Evolutionary conservation across 2,329 filamentous ascomycete genomes (phyloP).

Genomic region (Apiospora kogelbergensis): DNA sequence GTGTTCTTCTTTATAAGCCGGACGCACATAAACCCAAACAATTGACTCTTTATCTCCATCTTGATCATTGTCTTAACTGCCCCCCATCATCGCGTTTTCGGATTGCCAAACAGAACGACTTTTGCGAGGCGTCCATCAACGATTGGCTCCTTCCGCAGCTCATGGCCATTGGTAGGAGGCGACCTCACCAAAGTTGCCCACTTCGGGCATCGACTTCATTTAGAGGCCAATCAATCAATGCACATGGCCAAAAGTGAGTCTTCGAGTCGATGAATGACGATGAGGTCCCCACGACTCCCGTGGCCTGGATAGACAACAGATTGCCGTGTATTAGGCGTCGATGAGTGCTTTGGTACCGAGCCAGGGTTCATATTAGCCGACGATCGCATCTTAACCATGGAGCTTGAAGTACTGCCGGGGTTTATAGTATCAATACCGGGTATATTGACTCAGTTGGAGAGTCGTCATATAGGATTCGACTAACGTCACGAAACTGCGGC

Average conservation of each 20-base stretch:
- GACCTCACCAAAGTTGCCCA: conserved; percentile 37
- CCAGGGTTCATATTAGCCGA: background rate
- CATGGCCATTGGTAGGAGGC: conserved; percentile 33
- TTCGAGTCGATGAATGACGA: background rate
- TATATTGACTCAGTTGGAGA: conserved; percentile 1
- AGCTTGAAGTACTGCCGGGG: background rate
- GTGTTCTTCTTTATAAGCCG: background rate
- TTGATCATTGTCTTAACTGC: conserved; percentile 30
- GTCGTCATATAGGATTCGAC: background rate
- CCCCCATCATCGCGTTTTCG: conserved; percentile 35
- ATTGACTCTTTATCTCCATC: too few relatives aligned
- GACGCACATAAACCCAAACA: background rate
- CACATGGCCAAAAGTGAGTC: background rate
- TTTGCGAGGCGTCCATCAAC: conserved; percentile 39
- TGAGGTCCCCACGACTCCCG: background rate
- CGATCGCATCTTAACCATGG: background rate
- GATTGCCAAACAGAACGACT: conserved; percentile 26
- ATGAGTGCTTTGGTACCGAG: background rate
- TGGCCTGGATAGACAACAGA: background rate
- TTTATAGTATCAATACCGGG: background rate
- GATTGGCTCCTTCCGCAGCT: conserved; percentile 39
- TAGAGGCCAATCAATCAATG: background rate
- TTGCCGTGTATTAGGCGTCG: background rate
- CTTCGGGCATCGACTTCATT: conserved; percentile 33
- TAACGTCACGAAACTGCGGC: background rate